phyloP scores from a whole-genome alignment of 176 grass and related monocot genomes.

The Oryza punctata region DNA sequence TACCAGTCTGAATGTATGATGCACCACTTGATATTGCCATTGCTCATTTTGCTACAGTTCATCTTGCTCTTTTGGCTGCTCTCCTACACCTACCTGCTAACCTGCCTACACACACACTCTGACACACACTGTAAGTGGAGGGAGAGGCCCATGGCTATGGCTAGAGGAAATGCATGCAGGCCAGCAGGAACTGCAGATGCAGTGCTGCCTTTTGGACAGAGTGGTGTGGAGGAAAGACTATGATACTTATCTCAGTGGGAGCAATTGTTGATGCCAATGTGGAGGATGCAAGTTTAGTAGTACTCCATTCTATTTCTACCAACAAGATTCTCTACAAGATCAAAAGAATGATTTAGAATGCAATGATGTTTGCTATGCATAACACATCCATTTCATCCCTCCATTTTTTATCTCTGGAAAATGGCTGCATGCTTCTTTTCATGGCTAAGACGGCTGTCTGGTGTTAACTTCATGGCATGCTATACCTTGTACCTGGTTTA shows the following conservation, averaged over 20 bases:
- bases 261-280: conserved; percentile 33
- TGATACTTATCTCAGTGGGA: conserved; percentile 31
- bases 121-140: background rate
- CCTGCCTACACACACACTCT: conserved; percentile 4
- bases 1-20: background rate
- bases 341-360: background rate
- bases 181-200: background rate
- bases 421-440: background rate
- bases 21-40: conserved; percentile 23
- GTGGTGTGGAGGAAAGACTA: conserved; percentile 25
- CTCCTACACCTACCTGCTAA: conserved; percentile 2
- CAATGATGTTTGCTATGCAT: background rate
- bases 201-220: conserved; percentile 23
- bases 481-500: conserved; percentile 15
- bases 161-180: conserved; percentile 4
- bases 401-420: background rate
- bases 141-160: conserved; percentile 21
- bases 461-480: conserved; percentile 16
- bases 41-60: conserved; percentile 18
- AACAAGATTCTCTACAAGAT: conserved; percentile 22
- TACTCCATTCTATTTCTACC: background rate
- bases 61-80: conserved; percentile 33
- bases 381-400: conserved; percentile 9
- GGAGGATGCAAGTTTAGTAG: background rate
- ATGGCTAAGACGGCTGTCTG: background rate